phyloP scores from a whole-genome alignment of 2,329 filamentous ascomycete genomes.

The Aureobasidium pullulans region DNA sequence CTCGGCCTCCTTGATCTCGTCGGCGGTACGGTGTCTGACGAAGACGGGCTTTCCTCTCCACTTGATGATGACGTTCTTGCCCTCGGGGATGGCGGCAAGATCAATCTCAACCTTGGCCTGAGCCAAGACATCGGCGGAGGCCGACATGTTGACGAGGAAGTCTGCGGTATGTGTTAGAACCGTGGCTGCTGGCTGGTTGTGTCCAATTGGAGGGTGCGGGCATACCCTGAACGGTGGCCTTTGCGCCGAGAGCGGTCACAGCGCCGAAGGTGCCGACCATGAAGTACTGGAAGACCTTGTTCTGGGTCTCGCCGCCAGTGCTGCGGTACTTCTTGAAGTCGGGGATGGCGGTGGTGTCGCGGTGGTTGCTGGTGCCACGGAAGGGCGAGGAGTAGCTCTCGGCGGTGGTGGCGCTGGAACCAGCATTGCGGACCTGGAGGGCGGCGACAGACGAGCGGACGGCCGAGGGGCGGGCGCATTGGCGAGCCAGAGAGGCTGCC shows the following conservation, averaged over 20 bases:
- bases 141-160: slow-evolving; percentile 99
- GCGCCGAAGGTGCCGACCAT: slow-evolving; percentile 96
- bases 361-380: slow-evolving; percentile 29
- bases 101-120: slow-evolving; percentile 99
- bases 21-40: slow-evolving; percentile 91
- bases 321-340: slow-evolving; percentile 83
- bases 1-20: slow-evolving; percentile 94
- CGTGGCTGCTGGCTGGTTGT: neutral
- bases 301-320: slow-evolving; percentile 58
- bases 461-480: slow-evolving; percentile 40
- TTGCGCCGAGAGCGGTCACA: slow-evolving; percentile 85
- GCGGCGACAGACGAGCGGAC: slow-evolving; percentile 37
- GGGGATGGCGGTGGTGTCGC: slow-evolving; percentile 65
- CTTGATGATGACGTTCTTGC: slow-evolving; percentile 99
- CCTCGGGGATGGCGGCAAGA: slow-evolving; percentile 85
- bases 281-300: slow-evolving; percentile 93
- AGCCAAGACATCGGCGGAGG: slow-evolving; percentile 94
- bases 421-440: slow-evolving; percentile 34
- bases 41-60: slow-evolving; percentile 99
- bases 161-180: slow-evolving; percentile 48
- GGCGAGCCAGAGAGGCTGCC: slow-evolving; percentile 40
- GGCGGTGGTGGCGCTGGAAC: slow-evolving; percentile 28
- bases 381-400: slow-evolving; percentile 50
- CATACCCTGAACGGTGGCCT: slow-evolving; percentile 96
- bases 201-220: slow-evolving; percentile 15